Evolutionary conservation across 352 stramenopile genomes (phyloP).

Genomic region (Labyrinthula sp.): DNA sequence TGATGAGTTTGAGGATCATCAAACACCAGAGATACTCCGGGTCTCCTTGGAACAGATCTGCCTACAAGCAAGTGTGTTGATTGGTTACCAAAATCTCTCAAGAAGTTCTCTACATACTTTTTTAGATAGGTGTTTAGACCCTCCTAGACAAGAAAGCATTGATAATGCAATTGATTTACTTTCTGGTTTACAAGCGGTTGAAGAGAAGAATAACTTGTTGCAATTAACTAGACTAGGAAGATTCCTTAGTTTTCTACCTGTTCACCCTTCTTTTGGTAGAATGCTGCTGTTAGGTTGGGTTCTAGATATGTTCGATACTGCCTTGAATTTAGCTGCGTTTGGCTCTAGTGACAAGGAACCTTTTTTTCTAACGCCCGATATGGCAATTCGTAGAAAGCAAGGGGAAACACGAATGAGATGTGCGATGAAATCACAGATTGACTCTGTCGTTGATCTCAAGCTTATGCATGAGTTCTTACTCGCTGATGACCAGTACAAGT

Average conservation of each 20-base stretch:
- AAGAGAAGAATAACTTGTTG: slow-evolving; percentile 13
- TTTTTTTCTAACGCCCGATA: slow-evolving; percentile 13
- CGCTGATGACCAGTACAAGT: too few relatives aligned
- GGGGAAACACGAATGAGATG: too few relatives aligned
- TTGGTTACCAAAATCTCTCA: too few relatives aligned
- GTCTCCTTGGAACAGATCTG: slow-evolving; percentile 19
- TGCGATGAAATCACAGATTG: too few relatives aligned
- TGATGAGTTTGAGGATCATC: slow-evolving; percentile 13
- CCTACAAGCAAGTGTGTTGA: slow-evolving; percentile 17
- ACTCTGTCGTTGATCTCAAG: too few relatives aligned
- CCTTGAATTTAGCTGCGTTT: slow-evolving; percentile 15
- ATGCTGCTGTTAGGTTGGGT: slow-evolving; percentile 19
- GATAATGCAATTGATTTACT: slow-evolving; percentile 11
- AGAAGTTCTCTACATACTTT: slow-evolving; percentile 10
- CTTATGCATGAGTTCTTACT: too few relatives aligned
- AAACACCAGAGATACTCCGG: slow-evolving; percentile 24
- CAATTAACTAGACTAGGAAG: slow-evolving; percentile 8
- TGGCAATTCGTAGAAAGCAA: neutral
- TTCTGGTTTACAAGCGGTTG: slow-evolving; percentile 7
- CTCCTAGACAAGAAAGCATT: slow-evolving; percentile 9
- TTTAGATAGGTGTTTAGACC: slow-evolving; percentile 8
- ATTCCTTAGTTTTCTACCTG: slow-evolving; percentile 4
- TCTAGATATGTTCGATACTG: slow-evolving; percentile 12
- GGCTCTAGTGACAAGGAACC: slow-evolving; percentile 11
- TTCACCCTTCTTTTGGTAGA: slow-evolving; percentile 9